phyloP scores from a whole-genome alignment of 305 asterid species.

The Fraxinus platypoda region DNA sequence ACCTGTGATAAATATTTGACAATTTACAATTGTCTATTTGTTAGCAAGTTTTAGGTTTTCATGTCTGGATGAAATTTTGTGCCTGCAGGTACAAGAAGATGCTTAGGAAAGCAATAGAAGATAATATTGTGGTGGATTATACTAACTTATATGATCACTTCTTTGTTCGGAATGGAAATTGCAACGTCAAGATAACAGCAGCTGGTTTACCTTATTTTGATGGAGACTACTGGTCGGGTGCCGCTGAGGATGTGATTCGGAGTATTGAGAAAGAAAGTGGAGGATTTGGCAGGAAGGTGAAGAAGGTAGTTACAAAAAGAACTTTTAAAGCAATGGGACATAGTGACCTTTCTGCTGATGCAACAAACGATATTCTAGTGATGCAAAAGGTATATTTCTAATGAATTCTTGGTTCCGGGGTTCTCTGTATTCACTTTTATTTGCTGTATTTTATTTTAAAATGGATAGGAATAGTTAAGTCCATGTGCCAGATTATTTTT shows the following conservation, averaged over 20 bases:
- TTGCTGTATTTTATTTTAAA: neutral
- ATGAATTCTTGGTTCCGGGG: neutral
- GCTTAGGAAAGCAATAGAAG: slow-evolving; percentile 59
- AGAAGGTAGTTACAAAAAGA: slow-evolving; percentile 46
- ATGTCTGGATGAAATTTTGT: slow-evolving; percentile 10
- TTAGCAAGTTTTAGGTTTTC: neutral
- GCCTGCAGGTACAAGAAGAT: slow-evolving; percentile 62
- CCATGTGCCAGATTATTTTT: neutral
- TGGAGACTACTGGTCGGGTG: slow-evolving; percentile 71
- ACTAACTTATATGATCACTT: slow-evolving; percentile 58
- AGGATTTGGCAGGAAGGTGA: slow-evolving; percentile 34
- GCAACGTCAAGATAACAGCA: slow-evolving; percentile 56
- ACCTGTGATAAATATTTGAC: neutral
- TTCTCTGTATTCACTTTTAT: neutral
- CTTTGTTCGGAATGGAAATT: slow-evolving; percentile 49
- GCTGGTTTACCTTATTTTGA: slow-evolving; percentile 74
- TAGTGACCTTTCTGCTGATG: slow-evolving; percentile 39
- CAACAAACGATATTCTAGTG: slow-evolving; percentile 54
- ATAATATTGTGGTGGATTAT: slow-evolving; percentile 49
- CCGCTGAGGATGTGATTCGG: slow-evolving; percentile 44
- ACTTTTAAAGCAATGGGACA: slow-evolving; percentile 57
- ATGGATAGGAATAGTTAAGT: neutral
- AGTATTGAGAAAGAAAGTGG: slow-evolving; percentile 36
- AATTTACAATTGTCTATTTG: neutral
- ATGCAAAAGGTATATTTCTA: slow-evolving; percentile 58